Evolutionary conservation across 192 early-diverging fungal genomes (phyloP), one percentile per base, ranked within the genome.

Genomic region (Geranomyces variabilis): DNA sequence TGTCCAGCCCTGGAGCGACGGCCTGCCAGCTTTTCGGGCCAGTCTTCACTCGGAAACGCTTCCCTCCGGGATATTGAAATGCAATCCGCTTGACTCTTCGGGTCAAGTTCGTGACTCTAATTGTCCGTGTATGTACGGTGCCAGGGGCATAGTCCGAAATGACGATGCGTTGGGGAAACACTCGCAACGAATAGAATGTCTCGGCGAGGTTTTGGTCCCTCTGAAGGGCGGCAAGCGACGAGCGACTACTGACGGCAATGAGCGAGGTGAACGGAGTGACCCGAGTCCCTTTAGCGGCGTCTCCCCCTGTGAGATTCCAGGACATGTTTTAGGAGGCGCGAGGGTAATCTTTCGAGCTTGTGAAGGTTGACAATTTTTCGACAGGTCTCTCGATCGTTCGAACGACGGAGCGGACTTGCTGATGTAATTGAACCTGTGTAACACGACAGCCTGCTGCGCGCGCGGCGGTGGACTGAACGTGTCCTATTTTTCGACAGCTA

Each of bases 121-220:
- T 58, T 9, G 58, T 66, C 30, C 56, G 22, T 22, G 34, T 45
- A 5, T 72, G 43, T 22, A 48, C 36, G 19, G 41, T 51, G n/a
- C 75, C 79, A 14, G 75, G 67, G 30, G 71, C 61, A 66, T 83
- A 83, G 31, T 83, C 75, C 2, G 26, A 8, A 36, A 83, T 75
- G 49, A 51, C 36, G 30, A 79, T 59, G 46, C 67, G 66, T 3
- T 62, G 45, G 9, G 82, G 82, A 61, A 47, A 63, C 6, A 83
- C 72, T 13, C 77, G 71, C 1, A 83, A 31, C 24, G 66, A 48
- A 57, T 49, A 33, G 48, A 68, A 68, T 24, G 66, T 36, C 28
- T 29, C 30, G 10, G 22, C 45, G 7, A 68, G 22, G 31, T 68
- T 44, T 8, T 21, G 19, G 51, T 68, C 66, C 53, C 66, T 47